A percentile compares a stretch with the other conserved stretches of the same genome.
Evolutionary conservation across 164 flowering plant genomes (phyloP).

Genomic region (Cinnamomum chago): DNA sequence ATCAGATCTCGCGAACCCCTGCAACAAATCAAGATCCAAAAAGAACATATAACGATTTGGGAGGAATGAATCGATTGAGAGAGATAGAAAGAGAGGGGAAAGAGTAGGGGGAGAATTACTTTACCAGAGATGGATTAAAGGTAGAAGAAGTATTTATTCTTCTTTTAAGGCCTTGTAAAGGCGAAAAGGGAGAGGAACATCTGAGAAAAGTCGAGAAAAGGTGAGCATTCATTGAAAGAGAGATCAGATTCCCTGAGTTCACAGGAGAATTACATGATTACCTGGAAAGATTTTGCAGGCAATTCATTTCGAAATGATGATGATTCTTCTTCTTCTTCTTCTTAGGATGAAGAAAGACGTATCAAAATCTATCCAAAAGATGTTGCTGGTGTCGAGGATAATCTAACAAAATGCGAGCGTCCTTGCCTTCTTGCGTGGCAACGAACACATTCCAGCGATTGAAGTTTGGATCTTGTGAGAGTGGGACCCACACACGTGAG

Average conservation of each 20-base stretch:
- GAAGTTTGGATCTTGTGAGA: no score
- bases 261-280: background rate
- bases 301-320: conserved; percentile 34
- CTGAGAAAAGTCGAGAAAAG: conserved; percentile 20
- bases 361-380: no score
- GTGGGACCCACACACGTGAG: no score
- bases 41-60: background rate
- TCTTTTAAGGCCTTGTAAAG: conserved; percentile 20
- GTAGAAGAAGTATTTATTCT: conserved; percentile 9
- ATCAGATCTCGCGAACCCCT: conserved; percentile 20
- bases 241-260: background rate
- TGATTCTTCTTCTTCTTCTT: no score
- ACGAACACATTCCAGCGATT: no score
- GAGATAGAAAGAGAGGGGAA: background rate
- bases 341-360: no score
- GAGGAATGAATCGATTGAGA: background rate
- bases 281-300: conserved; percentile 44
- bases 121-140: conserved; percentile 1
- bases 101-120: background rate
- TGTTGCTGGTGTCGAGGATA: no score
- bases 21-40: conserved; percentile 5
- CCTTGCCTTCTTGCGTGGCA: no score
- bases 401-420: no score
- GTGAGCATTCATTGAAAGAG: background rate
- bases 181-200: conserved; percentile 21